Base-by-base conservation (phyloP, 257 asterid species). In the Lycium ferocissimum region DNA sequence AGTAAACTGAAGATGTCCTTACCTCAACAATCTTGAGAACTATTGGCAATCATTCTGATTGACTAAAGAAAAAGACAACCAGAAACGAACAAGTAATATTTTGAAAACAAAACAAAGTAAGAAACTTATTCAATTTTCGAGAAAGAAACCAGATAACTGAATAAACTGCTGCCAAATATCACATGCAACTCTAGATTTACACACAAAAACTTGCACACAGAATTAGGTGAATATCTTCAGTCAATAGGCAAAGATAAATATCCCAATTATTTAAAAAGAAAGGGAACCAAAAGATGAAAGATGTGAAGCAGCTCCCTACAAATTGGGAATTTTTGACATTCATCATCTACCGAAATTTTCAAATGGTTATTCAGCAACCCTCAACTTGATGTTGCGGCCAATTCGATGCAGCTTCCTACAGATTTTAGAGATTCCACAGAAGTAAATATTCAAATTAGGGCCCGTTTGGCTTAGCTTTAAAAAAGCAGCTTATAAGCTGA, bases 1-100 rank as follows among this genome's bases (percentile, higher is more conserved):
- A 47, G 6, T n/a, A 47, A 73, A 73, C 47, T 73, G n/a, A 73
- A 73, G 76, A 69, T 69, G 76, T 13, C 75, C 75, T 47, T 35
- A 1, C 38, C 37, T 20, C 9, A 47, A 45, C 37, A 73, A 20
- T 45, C 59, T 18, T 71, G 79, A 10, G 57, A 71, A 71, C 56
- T n/a, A 73, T 51, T n/a, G 59, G 59, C 80, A 47, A 66, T 45
- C 80, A 45, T 47, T 20, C 40, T 45, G 40, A 47, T 73, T 0
- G 47, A n/a, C 38, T 45, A 43, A 72, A 43, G 10, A 43, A 43
- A 43, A 20, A 45, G 6, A 43, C 57, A 72, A n/a, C 10, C 80
- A 43, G 57, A 45, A 1, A 11, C 2, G 4, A 54, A 17, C 53
- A 70, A 70, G 33, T 17, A 40, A 38, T 14, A 35, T 37, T 69